Evolutionary conservation across 2,329 filamentous ascomycete species (phyloP), one percentile per base, ranked within the genome.

Genomic region (Aspergillus neotritici): DNA sequence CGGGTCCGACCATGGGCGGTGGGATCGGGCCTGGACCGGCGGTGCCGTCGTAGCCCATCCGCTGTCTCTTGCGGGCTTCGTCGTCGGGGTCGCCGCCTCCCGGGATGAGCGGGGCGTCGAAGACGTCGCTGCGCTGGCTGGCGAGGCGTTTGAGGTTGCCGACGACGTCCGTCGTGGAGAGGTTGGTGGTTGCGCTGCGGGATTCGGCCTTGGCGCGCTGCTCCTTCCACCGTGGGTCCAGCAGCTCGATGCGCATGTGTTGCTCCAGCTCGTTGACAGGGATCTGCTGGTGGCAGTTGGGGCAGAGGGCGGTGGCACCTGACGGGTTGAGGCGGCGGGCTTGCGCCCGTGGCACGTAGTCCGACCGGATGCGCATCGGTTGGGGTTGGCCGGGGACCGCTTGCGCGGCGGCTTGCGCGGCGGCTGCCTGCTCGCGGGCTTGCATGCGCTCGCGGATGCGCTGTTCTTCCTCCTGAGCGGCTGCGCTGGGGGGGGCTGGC

Each of bases 141-240:
- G 90, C 89, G 40, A 97, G 75, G n/a, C 91, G 84, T 73, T 97
- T 97, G 50, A 97, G 78, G 63, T 97, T 96, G 64, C 88, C 90
- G 40, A 89, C 90, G 35, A 94, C 88, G 55, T 97, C 91, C 29
- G 78, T 80, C 3, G 87, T 91, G 1, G 85, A 87, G 8, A 95
- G 70, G 57, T 94, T 96, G 8, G 89, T 94, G 0, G 86, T 90
- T 1, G 87, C 80, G 51, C 85, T 87, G 49, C 91, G 84, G 10
- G 86, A 82, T 35, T 95, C 88, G 12, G 87, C 82, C 64, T 94
- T 94, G 45, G 87, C 86, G 55, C 89, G 88, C 64, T 97, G 90
- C 63, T 96, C 90, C 64, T 94, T 94, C 90, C 91, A 97, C 46
- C 86, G 80, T 1, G 91, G 91, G 63, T 97, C 91, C 46, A 96